Evolutionary conservation across 208 protist genomes (phyloP).

Genomic region (Acanthamoeba rhysodes): DNA sequence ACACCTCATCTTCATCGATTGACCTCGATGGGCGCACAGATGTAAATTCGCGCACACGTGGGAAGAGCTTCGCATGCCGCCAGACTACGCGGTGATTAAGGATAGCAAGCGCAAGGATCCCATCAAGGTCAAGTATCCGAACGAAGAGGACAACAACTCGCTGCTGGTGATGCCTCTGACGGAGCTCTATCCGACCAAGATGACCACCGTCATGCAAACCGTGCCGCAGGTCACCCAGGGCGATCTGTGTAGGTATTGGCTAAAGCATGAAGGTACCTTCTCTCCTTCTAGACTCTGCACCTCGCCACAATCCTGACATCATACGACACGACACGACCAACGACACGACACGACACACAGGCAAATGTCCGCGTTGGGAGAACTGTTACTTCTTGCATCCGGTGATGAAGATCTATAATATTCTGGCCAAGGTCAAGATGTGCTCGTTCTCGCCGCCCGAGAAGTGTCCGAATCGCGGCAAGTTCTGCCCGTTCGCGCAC

Average conservation of each 20-base stretch:
- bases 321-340: not conserved
- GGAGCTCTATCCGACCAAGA: not conserved
- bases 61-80: not conserved
- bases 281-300: not conserved
- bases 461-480: not conserved
- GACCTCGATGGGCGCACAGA: not conserved
- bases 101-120: not conserved
- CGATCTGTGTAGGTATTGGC: conserved; percentile 9
- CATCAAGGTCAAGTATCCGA: conserved; percentile 19
- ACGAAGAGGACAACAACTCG: not conserved
- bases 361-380: conserved; percentile 12
- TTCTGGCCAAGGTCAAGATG: conserved; percentile 7
- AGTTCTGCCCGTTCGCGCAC: conserved; percentile 8
- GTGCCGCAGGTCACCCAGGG: not conserved
- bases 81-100: not conserved
- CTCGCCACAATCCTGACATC: not conserved
- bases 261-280: not conserved
- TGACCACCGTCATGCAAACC: not conserved
- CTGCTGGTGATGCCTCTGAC: not conserved
- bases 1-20: too few species aligned
- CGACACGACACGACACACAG: not conserved
- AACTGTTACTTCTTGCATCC: conserved; percentile 12
- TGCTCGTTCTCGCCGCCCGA: not conserved
- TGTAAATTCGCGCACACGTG: conserved; percentile 15
- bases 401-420: not conserved